These are phyloP conservation scores for Stachybotrys chartarum DNA, from an alignment of 2,329 filamentous ascomycete genomes.

Conservation along the genomic window DNA sequence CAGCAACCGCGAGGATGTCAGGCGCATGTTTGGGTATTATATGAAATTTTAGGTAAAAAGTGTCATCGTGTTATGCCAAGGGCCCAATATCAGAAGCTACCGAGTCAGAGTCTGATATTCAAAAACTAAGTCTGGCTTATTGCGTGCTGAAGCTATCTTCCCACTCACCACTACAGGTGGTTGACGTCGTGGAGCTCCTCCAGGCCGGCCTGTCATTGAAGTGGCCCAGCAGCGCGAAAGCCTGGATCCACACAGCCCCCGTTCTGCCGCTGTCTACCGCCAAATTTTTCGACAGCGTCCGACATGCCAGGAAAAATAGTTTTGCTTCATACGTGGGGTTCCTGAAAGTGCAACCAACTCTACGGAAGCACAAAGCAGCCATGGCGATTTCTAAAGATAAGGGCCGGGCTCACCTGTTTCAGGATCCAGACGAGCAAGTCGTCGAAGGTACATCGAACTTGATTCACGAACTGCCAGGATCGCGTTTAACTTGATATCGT, in stretches of 20 bases:
- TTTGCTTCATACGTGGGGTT: conserved; percentile 20
- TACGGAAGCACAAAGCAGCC: conserved; percentile 13
- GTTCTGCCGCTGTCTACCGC: conserved; percentile 42
- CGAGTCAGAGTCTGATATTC: too few relatives aligned
- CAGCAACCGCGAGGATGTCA: conserved; percentile 28
- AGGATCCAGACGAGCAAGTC: conserved; percentile 54
- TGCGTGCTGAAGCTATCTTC: too few relatives aligned
- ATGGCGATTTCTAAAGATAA: conserved; percentile 40
- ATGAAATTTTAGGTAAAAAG: too few relatives aligned
- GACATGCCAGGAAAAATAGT: conserved; percentile 17
- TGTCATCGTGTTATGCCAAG: too few relatives aligned
- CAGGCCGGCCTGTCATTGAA: neutral
- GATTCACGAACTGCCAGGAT: neutral
- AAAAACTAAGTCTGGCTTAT: too few relatives aligned
- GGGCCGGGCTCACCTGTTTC: conserved; percentile 52
- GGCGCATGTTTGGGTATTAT: conserved; percentile 23
- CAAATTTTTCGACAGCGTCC: conserved; percentile 36
- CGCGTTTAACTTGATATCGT: conserved; percentile 3
- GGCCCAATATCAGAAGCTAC: too few relatives aligned
- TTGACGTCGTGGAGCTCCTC: too few relatives aligned
- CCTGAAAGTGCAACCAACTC: conserved; percentile 6
- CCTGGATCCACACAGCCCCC: neutral
- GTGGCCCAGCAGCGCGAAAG: neutral
- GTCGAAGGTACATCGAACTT: conserved; percentile 45
- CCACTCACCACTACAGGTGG: too few relatives aligned